Base-by-base conservation (phyloP, 768 basidiomycete species). In the Paxillus rubicundulus region DNA sequence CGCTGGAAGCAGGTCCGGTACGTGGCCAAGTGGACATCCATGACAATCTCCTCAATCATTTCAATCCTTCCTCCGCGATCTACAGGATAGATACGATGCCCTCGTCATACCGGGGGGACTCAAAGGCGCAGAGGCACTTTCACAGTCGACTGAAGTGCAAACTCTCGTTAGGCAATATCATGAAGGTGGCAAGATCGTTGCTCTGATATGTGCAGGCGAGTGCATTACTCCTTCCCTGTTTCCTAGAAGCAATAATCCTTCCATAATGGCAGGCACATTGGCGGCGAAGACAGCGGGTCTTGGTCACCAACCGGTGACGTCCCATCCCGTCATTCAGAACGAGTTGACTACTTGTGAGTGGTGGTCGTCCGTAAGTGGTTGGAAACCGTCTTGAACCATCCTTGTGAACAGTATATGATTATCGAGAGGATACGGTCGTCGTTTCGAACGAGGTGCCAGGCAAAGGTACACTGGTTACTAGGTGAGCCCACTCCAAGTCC, bases 141-240 rank as follows among this genome's bases (percentile, higher is more conserved):
- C 89, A 1, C 72, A 73, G 28, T 82, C 76, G 47, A 59, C 70
- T 17, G 71, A 68, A 2, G 86, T 92, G 2, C 87, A 91, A 62
- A 71, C 75, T 0, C 74, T 90, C 9, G 78, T 92, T 12, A 73
- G 76, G 49, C 68, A 74, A 18, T 91, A 82, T 60, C 65, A 71
- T 8, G 57, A 70, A 8, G 47, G 54, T 4, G 60, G 55, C 20
- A 70, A 65, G 17, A 63, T 87, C 41, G 85, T 92, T 21, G 90
- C 83, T 1, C 90, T 92, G 89, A 89, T 92, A 42, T 92, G 90
- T 61, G 90, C 90, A 46, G 89, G 89, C 85, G 48, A 32, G 76
- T 65, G 6, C 3, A 44, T 2, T 47, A 34, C 24, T 18, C 9
- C 14, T 18, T 45, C 24, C 24, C 40, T 13, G 3, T 20, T 9